Conservation (phyloP, 495 filamentous ascomycete species). For the Hyaloscypha variabilis region DNA sequence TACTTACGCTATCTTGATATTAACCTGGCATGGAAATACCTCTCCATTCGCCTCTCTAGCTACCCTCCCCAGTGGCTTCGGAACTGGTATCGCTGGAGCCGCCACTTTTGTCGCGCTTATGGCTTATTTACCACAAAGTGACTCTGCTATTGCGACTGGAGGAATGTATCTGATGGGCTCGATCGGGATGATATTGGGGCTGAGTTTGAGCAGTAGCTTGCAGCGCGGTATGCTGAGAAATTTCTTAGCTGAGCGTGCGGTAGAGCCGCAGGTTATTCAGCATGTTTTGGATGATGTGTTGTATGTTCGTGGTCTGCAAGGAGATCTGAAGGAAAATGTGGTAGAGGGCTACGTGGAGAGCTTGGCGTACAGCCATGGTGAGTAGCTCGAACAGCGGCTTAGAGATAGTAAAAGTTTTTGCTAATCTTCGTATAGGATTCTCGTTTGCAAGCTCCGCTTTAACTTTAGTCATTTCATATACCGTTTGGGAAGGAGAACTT, state of each 20-base stretch:
- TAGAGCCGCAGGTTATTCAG: constrained; percentile 14
- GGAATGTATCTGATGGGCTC: constrained; percentile 53
- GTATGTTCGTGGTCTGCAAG: constrained; percentile 8
- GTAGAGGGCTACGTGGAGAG: constrained; percentile 21
- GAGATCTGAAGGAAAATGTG: constrained; percentile 10
- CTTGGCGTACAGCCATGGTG: constrained; percentile 24
- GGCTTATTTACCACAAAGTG: constrained; percentile 32
- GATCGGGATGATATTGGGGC: constrained; percentile 53
- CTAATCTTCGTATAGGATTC: not conserved
- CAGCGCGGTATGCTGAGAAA: constrained; percentile 15
- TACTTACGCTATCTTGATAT: constrained; percentile 44
- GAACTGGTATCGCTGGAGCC: constrained; percentile 53
- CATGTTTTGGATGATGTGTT: constrained; percentile 8
- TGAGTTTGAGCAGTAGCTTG: constrained; percentile 52
- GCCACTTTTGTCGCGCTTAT: constrained; percentile 62
- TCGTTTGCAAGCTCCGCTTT: not conserved
- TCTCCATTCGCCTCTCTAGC: constrained; percentile 62
- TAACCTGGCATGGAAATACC: constrained; percentile 65
- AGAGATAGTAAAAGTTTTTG: not conserved
- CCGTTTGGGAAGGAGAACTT: no score
- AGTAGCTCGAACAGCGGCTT: not conserved
- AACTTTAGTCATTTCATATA: no score
- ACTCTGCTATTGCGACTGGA: constrained; percentile 57
- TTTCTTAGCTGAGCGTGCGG: not conserved
- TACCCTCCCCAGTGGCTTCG: constrained; percentile 61